Base-by-base conservation (phyloP, 139 green algal genomes). In the Chlorella vulgaris region DNA sequence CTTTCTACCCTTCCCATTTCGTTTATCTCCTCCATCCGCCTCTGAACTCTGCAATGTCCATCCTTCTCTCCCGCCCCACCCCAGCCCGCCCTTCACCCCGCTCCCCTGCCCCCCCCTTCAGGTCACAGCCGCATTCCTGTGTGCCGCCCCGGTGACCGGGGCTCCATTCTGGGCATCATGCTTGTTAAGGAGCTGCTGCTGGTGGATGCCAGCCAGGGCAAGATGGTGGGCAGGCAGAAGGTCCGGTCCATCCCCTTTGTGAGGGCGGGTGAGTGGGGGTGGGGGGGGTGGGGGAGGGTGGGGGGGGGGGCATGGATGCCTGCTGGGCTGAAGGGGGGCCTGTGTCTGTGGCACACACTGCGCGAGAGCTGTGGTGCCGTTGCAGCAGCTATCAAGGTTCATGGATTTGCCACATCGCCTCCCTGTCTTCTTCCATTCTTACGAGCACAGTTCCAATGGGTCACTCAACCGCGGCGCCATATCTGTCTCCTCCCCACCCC, bases 181-280 rank as follows among this genome's bases (percentile, higher is more conserved):
- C 83, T 98, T 21, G 92, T 93, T 8, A 98, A 98, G 86, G 93
- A 97, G 86, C 85, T 97, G 40, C 81, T 93, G 7, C 26, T 91
- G 70, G 60, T 91, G 36, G 85, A 91, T 39, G 74, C 69, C 36
- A 10, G 65, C 28, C 73, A 69, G 13, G n/a, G 47, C 15, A 51
- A 73, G 15, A 55, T 73, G 24, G 81, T 83, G 33, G 42, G 55
- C 5, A 47, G 53, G 10, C 47, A 89, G 42, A 86, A 90, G 39
- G 82, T 91, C n/a, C 78, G 87, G 8, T 69, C 61, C 22, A 39
- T 90, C 67, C 89, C 87, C 29, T 78, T 83, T n/a, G 76, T 92
- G 67, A 63, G 65, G 31, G 85, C 80, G 0, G 78, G 78, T 83
- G 78, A 69, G 66, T 7, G 62, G 7, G 74, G 24, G 8, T 18